Evolutionary conservation across 78 protist genomes (phyloP).

Genomic region (Dictyostelium discoideum): dicty_2.7 NC_007091.3:2111501-2112000

Average conservation of each 20-base stretch:
- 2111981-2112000: too few relatives aligned
- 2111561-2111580: conserved; percentile 11
- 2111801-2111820: neutral
- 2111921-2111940: too few relatives aligned
- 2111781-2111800: neutral
- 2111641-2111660: neutral
- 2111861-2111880: neutral
- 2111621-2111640: conserved; percentile 14
- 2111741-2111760: neutral
- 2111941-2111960: too few relatives aligned
- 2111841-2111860: neutral
- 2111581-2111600: conserved; percentile 24
- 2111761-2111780: neutral
- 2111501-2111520: neutral
- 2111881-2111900: neutral
- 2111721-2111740: too few relatives aligned
- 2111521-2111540: neutral
- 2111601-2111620: conserved; percentile 7
- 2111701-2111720: neutral
- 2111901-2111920: too few relatives aligned
- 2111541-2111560: neutral
- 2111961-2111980: too few relatives aligned
- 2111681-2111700: neutral
- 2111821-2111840: neutral
- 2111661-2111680: neutral